A percentile compares a stretch with the other conserved stretches of the same genome.
phyloP scores from a whole-genome alignment of 177 flowering plant genomes.

The Vitis hybrid region DNA sequence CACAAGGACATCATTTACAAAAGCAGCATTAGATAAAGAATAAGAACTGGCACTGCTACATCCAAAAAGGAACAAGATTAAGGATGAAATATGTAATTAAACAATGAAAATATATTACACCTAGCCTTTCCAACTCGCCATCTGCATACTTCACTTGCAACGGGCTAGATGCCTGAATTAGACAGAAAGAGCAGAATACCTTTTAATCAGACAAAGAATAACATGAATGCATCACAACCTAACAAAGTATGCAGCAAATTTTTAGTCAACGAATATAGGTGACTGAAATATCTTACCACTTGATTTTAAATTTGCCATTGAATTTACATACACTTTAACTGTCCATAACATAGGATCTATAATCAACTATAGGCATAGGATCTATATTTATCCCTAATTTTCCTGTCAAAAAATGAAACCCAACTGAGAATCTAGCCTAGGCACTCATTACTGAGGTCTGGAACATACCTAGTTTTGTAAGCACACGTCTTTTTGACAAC shows the following conservation, averaged over 20 bases:
- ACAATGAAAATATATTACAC: constrained; percentile 33
- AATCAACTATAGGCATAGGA: no score
- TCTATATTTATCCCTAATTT: background rate
- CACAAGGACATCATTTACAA: background rate
- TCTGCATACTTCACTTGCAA: constrained; percentile 99
- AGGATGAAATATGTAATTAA: constrained; percentile 8
- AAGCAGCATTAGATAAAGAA: background rate
- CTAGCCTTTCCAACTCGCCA: constrained; percentile 99
- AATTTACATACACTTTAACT: background rate
- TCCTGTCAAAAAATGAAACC: constrained; percentile 9
- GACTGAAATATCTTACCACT: background rate
- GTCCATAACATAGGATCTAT: constrained; percentile 1
- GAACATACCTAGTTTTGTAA: constrained; percentile 10
- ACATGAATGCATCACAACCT: background rate
- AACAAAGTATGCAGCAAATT: background rate
- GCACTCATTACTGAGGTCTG: constrained; percentile 4
- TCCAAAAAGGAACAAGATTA: background rate
- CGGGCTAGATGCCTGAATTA: constrained; percentile 91
- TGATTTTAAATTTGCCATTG: background rate
- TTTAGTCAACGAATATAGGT: background rate
- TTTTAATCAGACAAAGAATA: constrained; percentile 15
- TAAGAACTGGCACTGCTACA: background rate
- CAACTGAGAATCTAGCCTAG: constrained; percentile 16
- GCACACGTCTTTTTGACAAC: background rate
- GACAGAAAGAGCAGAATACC: constrained; percentile 26